Base-by-base conservation (phyloP, 2,329 filamentous ascomycete species). In the Penicillium sp. region DNA sequence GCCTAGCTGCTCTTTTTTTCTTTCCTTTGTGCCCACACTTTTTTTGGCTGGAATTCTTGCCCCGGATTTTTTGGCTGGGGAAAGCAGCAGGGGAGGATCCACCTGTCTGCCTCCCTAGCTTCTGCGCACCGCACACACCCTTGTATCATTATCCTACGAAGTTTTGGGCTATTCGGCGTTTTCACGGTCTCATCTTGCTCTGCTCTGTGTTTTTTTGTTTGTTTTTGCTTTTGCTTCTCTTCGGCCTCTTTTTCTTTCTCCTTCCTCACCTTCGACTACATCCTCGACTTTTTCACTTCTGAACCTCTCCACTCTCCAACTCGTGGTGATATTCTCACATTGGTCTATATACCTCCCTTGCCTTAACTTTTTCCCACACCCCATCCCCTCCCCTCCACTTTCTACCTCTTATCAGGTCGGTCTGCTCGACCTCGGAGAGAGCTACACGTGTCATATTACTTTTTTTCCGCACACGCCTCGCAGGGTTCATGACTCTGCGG, bases 81-180 rank as follows among this genome's bases (percentile, higher is more conserved):
- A 54, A 53, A 32, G 20, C 39, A 42, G 3, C n/a, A 42, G 47
- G 30, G 23, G 48, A 52, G 52, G 52, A 44, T 47, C 55, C 49
- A 49, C 46, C 37, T n/a, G 21, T 17, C 20, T 39, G 17, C 44
- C 37, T 49, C 47, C 49, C 50, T 49, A 29, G 49, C 46, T 57
- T 36, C 18, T 26, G 13, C 34, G n/a, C n/a, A n/a, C n/a, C n/a
- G n/a, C 15, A 21, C 42, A 29, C 46, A 36, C 46, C 53, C 54
- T 52, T 63, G 60, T 63, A 63, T 56, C 51, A 63, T 52, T 56
- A 61, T 53, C 43, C 50, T 49, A 46, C 46, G 57, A 54, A 53
- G 52, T 61, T 56, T 23, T 24, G 41, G 41, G 18, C 34, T 43
- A 33, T 8, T 26, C 30, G 46, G 46, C 9, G 43, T 51, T 49